A percentile compares a stretch with the other conserved stretches of the same genome.
These are phyloP conservation scores for Favolaschia claudopus DNA, from an alignment of 768 basidiomycete species.

Conservation along the genomic window DNA sequence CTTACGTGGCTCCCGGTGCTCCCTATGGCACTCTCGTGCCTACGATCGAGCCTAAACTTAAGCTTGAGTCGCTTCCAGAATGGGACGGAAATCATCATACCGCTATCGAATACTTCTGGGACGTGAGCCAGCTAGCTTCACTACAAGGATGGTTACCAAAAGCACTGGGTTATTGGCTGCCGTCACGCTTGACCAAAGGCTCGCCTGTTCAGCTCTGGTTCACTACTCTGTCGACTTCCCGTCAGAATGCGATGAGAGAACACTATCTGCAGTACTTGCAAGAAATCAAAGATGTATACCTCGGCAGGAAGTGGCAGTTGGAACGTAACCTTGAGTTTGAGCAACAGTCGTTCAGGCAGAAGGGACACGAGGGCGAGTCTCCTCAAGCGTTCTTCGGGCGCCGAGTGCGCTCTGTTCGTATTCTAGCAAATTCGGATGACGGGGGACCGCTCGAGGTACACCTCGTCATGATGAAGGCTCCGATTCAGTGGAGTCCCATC, in stretches of 20 bases:
- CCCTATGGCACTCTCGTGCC: neutral
- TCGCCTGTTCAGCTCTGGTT: neutral
- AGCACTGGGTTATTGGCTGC: neutral
- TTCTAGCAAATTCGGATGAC: neutral
- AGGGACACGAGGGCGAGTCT: neutral
- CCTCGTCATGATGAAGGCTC: neutral
- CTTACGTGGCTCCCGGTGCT: neutral
- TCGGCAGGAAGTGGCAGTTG: neutral
- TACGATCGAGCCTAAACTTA: neutral
- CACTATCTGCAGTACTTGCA: neutral
- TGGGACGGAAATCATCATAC: neutral
- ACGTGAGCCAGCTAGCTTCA: neutral
- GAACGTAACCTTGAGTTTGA: neutral
- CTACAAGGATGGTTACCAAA: neutral
- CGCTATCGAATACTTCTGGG: neutral
- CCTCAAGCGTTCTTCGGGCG: neutral
- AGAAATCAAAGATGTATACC: neutral
- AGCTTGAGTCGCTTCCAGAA: neutral
- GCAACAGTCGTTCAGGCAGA: neutral
- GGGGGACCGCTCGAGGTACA: neutral
- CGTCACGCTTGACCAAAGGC: neutral
- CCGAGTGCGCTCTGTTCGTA: neutral
- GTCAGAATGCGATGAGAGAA: neutral
- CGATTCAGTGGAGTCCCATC: neutral
- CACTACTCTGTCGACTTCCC: neutral